Base-by-base conservation (phyloP, 2,329 filamentous ascomycete genomes). In the Alternaria conjuncta region DNA sequence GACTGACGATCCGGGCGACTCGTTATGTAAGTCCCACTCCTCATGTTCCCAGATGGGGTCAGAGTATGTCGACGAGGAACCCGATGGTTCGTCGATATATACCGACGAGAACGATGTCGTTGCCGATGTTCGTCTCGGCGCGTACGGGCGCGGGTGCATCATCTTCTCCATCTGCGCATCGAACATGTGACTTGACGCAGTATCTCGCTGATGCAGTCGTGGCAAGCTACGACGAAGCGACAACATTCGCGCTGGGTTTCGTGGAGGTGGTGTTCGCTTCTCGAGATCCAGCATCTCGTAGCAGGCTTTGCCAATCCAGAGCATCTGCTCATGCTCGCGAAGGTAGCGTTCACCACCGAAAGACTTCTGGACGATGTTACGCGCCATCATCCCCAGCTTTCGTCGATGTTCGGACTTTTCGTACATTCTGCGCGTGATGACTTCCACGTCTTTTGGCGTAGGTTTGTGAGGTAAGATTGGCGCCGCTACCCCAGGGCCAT, bases 321-420 rank as follows among this genome's bases (percentile, higher is more conserved):
- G 73, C 78, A 80, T 80, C 45, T 89, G 87, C 71, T 89, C 87
- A 73, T 89, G 87, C 72, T 88, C 87, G 41, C 88, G 84, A 23
- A 89, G 82, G 71, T 89, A 89, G 0, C 87, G 82, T 46, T 88
- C 85, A 3, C 87, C 86, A 54, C 84, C 84, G 75, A 89, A 89
- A 12, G 83, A 86, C 67, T 87, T 86, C 58, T 87, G 84, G 4
- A 89, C 87, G 46, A 88, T 88, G 45, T 81, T 81, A 21, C 87
- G 83, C 1, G 85, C 86, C 78, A 85, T 84, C 83, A 89, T 87
- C 47, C 87, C 87, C 3, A 89, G 79, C 64, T 85, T 84, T 67
- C 85, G 82, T 30, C 87, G 84, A 66, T 87, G 84, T 0, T 85
- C 82, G 6, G 79, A 82, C 78, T 88, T 88, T n/a, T 86, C 85